Evolutionary conservation across 208 protist genomes (phyloP).

Genomic region (Hexamita inflata): DNA sequence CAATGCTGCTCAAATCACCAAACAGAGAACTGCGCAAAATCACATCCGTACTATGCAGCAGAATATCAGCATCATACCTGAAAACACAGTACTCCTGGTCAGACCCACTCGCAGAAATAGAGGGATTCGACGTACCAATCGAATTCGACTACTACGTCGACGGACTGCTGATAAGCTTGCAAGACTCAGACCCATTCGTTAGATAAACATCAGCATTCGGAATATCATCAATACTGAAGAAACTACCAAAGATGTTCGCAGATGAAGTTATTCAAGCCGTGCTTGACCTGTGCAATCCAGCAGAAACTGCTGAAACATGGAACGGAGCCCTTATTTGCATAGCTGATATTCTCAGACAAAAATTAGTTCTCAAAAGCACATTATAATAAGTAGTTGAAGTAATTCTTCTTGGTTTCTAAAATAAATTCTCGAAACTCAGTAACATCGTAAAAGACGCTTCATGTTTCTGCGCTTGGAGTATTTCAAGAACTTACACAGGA

Average conservation of each 20-base stretch:
- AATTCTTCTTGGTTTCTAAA: background rate
- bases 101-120: too few relatives aligned
- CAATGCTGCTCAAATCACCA: too few relatives aligned
- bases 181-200: background rate
- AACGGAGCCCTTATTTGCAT: background rate
- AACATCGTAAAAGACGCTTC: background rate
- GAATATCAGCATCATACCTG: too few relatives aligned
- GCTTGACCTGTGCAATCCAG: background rate
- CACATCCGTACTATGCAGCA: too few relatives aligned
- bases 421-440: background rate
- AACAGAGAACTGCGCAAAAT: too few relatives aligned
- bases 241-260: background rate
- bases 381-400: background rate
- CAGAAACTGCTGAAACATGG: conserved; percentile 15
- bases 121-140: background rate
- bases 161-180: background rate
- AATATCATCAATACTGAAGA: background rate
- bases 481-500: background rate
- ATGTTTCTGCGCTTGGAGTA: background rate
- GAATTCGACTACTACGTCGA: conserved; percentile 6
- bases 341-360: background rate
- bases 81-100: too few relatives aligned
- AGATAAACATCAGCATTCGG: background rate
- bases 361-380: background rate
- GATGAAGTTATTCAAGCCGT: conserved; percentile 5